Conservation (phyloP, 2,329 filamentous ascomycete genomes). For the Thielaviopsis musarum region DNA sequence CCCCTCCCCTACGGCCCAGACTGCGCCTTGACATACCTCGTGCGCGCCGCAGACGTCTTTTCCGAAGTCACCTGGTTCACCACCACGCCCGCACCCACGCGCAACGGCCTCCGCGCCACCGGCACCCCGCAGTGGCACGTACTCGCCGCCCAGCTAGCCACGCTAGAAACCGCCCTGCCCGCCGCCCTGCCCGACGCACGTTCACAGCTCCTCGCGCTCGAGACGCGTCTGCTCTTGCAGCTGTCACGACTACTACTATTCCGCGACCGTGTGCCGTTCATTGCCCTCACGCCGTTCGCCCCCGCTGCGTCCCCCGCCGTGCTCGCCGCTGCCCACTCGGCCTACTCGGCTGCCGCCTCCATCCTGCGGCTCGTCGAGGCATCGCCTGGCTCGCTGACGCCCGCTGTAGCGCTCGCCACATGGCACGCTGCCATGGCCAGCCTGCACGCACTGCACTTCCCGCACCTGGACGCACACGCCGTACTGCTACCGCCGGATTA, state of each 20-base stretch:
- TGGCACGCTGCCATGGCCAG: constrained; percentile 2
- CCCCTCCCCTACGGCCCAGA: not conserved
- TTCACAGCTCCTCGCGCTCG: not conserved
- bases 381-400: not conserved
- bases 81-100: not conserved
- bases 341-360: not conserved
- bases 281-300: not conserved
- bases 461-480: not conserved
- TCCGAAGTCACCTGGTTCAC: constrained; percentile 7
- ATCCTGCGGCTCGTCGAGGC: not conserved
- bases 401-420: not conserved
- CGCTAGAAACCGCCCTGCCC: not conserved
- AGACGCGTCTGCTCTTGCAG: not conserved
- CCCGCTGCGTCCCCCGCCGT: not conserved
- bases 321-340: not conserved
- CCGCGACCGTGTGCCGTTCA: not conserved
- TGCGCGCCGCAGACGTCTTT: constrained; percentile 3
- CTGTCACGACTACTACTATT: constrained; percentile 1
- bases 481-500: not conserved
- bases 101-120: not conserved
- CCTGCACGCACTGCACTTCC: constrained; percentile 5
- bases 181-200: not conserved
- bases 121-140: not conserved
- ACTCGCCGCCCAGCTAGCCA: not conserved
- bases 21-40: not conserved